Base-by-base conservation (phyloP, 495 filamentous ascomycete genomes). In the Cercophora scortea region DNA sequence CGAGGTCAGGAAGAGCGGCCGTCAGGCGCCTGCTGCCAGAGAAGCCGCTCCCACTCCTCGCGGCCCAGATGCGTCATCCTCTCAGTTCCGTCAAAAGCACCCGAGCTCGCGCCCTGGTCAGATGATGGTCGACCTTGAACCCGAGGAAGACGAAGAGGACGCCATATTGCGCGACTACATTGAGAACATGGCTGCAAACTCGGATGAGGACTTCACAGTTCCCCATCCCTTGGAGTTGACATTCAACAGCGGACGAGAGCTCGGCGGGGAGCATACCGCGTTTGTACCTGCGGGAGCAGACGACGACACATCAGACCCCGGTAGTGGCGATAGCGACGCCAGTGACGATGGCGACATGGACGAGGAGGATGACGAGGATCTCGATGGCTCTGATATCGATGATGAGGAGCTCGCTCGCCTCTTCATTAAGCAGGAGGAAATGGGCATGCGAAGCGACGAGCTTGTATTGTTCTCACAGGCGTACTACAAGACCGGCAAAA, bases 111-210 rank as follows among this genome's bases (percentile, higher is more conserved):
- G 25, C 25, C 45, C 40, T 8, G 47, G 36, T 18, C 38, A 47
- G 11, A 17, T 53, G 8, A 2, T 58, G 41, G 44, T 52, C 45
- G 40, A 17, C 3, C 46, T 55, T 8, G 55, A 59, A 4, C 55
- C 59, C 32, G 65, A 71, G 8, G 69, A 75, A 4, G 79, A 87
- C 8, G 69, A 74, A 5, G 79, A 87, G 10, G 73, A 81, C 35
- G 83, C 77, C 0, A 71, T 82, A 4, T 44, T 88, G 17, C 79
- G 79, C 3, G 90, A 95, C 60, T 93, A 94, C 57, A 84, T 90
- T 49, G 80, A 79, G 51, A 90, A 94, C 61, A 81, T 90, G 64
- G 70, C 71, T 35, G 59, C 61, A 25, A 61, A 71, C 32, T 61
- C 64, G 13, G 59, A 70, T 17, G 61, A 71, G 15, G 70, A 74